phyloP scores from a whole-genome alignment of 495 filamentous ascomycete genomes.

The Penicillium parvum region DNA sequence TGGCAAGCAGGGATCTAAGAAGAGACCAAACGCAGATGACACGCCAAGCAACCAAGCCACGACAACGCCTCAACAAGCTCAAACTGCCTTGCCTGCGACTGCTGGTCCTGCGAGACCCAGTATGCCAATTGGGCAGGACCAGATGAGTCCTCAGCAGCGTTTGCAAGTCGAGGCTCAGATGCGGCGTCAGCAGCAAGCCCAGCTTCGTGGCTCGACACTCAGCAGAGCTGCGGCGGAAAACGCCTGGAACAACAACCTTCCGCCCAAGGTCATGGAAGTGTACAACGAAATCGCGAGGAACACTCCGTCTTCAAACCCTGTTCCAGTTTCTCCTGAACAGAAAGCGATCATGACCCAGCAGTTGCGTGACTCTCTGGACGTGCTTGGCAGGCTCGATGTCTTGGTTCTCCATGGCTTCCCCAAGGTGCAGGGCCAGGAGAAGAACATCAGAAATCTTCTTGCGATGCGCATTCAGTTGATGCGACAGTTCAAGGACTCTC shows the following conservation, averaged over 20 bases:
- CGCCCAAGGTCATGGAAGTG: constrained; percentile 33
- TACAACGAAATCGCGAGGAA: constrained; percentile 38
- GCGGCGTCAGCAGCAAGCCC: constrained; percentile 29
- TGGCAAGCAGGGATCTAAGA: constrained; percentile 42
- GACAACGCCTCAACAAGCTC: constrained; percentile 35
- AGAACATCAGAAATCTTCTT: constrained; percentile 38
- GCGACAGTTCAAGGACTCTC: constrained; percentile 53
- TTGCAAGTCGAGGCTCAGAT: constrained; percentile 36
- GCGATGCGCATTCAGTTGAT: constrained; percentile 50
- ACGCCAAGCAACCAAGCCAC: constrained; percentile 44
- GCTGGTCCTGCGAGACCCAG: constrained; percentile 31
- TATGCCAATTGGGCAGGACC: constrained; percentile 37
- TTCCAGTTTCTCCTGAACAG: constrained; percentile 39
- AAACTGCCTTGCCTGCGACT: constrained; percentile 26
- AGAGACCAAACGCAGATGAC: constrained; percentile 62
- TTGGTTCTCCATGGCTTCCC: constrained; percentile 36
- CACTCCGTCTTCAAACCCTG: constrained; percentile 24
- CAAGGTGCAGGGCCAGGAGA: constrained; percentile 38
- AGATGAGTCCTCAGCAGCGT: constrained; percentile 48
- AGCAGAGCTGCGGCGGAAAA: constrained; percentile 35
- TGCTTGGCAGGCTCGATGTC: constrained; percentile 38
- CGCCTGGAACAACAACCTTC: constrained; percentile 34
- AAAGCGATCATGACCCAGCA: constrained; percentile 46
- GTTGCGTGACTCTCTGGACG: constrained; percentile 38
- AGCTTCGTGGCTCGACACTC: constrained; percentile 22